Conservation (phyloP, 768 basidiomycete species). For the Artomyces pyxidatus region DNA sequence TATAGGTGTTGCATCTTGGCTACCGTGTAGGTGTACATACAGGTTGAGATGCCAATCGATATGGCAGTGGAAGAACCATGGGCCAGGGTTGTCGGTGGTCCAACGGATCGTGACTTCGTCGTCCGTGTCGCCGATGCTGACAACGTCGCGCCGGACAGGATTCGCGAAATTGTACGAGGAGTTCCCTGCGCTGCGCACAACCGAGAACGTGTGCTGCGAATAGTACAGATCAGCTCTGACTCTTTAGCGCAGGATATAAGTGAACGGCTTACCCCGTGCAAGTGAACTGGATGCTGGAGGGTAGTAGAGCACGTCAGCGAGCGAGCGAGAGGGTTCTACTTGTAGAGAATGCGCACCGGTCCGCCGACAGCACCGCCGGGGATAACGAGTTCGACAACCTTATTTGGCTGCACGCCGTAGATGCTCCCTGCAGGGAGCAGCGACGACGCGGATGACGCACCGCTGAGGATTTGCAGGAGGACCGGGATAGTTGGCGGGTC, state of each 20-base stretch:
- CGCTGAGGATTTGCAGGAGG: conserved; percentile 52
- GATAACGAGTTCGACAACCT: conserved; percentile 39
- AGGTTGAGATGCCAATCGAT: neutral
- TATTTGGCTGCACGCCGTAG: conserved; percentile 38
- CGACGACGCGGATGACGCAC: conserved; percentile 35
- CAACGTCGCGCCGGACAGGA: conserved; percentile 33
- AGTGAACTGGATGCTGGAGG: conserved; percentile 10
- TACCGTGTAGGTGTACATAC: neutral
- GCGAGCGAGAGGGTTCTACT: neutral
- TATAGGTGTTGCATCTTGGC: neutral
- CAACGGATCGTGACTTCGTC: conserved; percentile 7
- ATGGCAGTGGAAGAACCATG: conserved; percentile 6
- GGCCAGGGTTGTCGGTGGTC: conserved; percentile 6
- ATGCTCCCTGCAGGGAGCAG: conserved; percentile 43
- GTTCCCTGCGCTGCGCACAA: conserved; percentile 6
- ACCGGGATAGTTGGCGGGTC: conserved; percentile 39
- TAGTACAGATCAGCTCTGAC: neutral
- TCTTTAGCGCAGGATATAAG: neutral
- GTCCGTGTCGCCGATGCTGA: neutral
- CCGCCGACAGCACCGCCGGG: conserved; percentile 34
- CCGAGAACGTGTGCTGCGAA: conserved; percentile 7
- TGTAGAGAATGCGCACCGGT: conserved; percentile 1
- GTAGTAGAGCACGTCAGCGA: no score
- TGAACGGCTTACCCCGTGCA: conserved; percentile 11
- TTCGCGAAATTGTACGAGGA: conserved; percentile 19